Percentiles rank a stretch among this genome's conserved stretches.
Conservation (phyloP, 2,329 filamentous ascomycete genomes). For the Hypoxylon sp. region DNA sequence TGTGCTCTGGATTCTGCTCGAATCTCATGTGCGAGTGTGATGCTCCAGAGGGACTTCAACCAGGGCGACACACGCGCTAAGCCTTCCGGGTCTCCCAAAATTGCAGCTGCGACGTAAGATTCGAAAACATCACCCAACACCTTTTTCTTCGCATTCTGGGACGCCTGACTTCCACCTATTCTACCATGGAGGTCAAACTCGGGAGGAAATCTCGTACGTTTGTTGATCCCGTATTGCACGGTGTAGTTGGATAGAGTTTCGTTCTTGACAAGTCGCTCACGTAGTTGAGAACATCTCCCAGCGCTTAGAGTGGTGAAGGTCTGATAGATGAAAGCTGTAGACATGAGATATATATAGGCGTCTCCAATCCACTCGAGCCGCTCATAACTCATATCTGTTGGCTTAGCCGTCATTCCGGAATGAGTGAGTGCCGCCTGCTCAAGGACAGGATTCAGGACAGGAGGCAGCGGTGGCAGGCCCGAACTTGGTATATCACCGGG, state of each 20-base stretch:
- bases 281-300: slow-evolving; percentile 79
- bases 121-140: slow-evolving; percentile 90
- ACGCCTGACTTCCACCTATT: slow-evolving; percentile 56
- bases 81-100: slow-evolving; percentile 77
- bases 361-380: slow-evolving; percentile 91
- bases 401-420: slow-evolving; percentile 59
- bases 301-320: slow-evolving; percentile 75
- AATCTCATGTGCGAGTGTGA: slow-evolving; percentile 70
- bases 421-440: slow-evolving; percentile 77
- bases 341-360: slow-evolving; percentile 83
- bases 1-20: slow-evolving; percentile 52
- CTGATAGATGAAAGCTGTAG: slow-evolving; percentile 80
- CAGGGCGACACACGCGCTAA: slow-evolving; percentile 73
- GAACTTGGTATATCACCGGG: slow-evolving; percentile 60
- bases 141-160: slow-evolving; percentile 72
- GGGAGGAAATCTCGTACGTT: slow-evolving; percentile 69
- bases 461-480: slow-evolving; percentile 70
- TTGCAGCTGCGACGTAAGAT: slow-evolving; percentile 85
- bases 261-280: slow-evolving; percentile 86
- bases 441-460: slow-evolving; percentile 69
- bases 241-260: slow-evolving; percentile 79
- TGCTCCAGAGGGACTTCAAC: slow-evolving; percentile 81
- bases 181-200: slow-evolving; percentile 57
- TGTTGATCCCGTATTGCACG: slow-evolving; percentile 76
- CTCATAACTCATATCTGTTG: slow-evolving; percentile 74